Base-by-base conservation (phyloP, 345 rosid genomes). In the Arabidopsis arenosa region DNA sequence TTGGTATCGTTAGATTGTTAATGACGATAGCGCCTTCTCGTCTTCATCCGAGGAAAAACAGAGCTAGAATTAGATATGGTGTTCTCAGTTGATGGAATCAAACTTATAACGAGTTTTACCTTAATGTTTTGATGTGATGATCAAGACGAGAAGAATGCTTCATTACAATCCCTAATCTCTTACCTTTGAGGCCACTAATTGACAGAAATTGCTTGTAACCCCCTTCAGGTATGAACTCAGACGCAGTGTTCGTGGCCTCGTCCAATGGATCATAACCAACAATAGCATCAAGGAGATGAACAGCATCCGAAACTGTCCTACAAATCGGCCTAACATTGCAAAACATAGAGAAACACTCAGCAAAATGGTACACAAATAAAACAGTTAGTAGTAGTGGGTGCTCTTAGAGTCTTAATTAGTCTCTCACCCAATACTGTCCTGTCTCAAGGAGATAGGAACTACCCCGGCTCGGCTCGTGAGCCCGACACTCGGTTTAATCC, bases 401-500 rank as follows among this genome's bases (percentile, higher is more conserved):
- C 76, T 44, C 4, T 39, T 61, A 61, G 41, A 77, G 10, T 39
- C 63, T 80, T 79, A 23, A 1, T 23, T 1, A 2, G 2, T 2
- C 32, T 45, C 64, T 80, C 43, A 89, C 90, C 96, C 96, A 3
- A 89, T 36, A 9, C 77, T 84, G 79, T 89, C 98, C 69, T 83
- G 96, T 43, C 87, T 82, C 10, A 72, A 83, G 21, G 91, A 79
- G 45, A 93, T 2, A 4, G 91, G 97, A 61, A 89, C 71, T 41
- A 87, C 91, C 1, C 97, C 93, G 7, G 86, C 87, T 61, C 85
- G 75, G 77, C 96, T 91, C 2, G 96, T 91, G 68, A 93, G 85
- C 40, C 93, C 95, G 47, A 87, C 83, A 0, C 82, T 93, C 47
- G 95, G 95, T 60, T 93, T 89, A 70, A 90, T 47, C 14, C 98